These are phyloP conservation scores for Conticribra guillardii DNA, from an alignment of 108 stramenopile species.

Conservation along the genomic window DNA sequence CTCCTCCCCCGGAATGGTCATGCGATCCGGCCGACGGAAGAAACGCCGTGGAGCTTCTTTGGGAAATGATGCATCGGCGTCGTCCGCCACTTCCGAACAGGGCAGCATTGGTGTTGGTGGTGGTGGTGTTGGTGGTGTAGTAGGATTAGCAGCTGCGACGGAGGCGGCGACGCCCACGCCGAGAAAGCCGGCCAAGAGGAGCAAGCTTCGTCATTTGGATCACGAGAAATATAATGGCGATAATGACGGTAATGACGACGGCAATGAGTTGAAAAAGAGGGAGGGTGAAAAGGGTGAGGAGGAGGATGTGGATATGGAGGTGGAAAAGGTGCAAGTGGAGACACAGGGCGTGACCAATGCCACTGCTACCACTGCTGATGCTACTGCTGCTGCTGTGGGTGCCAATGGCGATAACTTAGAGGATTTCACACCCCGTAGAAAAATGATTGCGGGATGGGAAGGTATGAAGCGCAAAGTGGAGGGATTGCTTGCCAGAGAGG, in stretches of 20 bases:
- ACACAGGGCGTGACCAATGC: no score
- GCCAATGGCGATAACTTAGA: no score
- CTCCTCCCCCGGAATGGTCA: slow-evolving; percentile 28
- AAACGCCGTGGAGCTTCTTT: slow-evolving; percentile 12
- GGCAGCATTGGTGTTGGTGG: not conserved
- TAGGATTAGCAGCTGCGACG: not conserved
- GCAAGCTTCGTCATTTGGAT: not conserved
- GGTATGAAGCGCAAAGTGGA: no score
- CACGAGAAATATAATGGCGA: no score
- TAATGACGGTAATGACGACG: not conserved
- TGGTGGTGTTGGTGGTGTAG: not conserved
- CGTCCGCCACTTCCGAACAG: not conserved
- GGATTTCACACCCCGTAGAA: no score
- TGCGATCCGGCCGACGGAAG: slow-evolving; percentile 60
- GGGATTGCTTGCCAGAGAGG: no score
- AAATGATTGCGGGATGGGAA: no score
- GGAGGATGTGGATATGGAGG: no score
- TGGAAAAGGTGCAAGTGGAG: no score
- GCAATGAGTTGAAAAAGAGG: not conserved
- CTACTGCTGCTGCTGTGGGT: no score
- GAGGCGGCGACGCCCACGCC: not conserved
- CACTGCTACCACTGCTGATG: no score
- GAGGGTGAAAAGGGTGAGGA: not conserved
- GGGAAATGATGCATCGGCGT: not conserved
- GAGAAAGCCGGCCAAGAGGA: not conserved